Percentiles rank a stretch among this genome's conserved stretches.
Evolutionary conservation across 2,329 filamentous ascomycete genomes (phyloP).

Genomic region (Fusarium sp.): DNA sequence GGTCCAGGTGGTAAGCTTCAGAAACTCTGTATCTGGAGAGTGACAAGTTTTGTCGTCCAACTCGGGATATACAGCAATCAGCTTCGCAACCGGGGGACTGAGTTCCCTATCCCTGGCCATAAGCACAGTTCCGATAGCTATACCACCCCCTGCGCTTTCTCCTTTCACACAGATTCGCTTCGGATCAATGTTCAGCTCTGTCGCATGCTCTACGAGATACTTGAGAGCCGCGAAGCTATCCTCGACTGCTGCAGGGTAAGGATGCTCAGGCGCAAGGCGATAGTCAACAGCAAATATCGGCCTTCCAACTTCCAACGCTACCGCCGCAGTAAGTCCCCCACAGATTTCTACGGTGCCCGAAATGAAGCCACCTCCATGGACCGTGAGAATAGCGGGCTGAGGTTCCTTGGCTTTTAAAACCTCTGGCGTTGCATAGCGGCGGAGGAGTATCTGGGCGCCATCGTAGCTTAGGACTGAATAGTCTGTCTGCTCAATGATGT

Average conservation of each 20-base stretch:
- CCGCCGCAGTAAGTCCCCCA: conserved; percentile 8
- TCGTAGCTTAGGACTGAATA: conserved; percentile 36
- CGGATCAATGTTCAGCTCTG: conserved; percentile 34
- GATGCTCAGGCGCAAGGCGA: conserved; percentile 42
- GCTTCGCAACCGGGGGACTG: conserved; percentile 28
- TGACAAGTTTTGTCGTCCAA: conserved; percentile 35
- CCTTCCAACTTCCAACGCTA: conserved; percentile 12
- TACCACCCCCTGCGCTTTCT: conserved; percentile 34
- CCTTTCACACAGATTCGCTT: conserved; percentile 36
- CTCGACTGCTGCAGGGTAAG: conserved; percentile 24
- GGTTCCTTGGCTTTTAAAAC: conserved; percentile 18
- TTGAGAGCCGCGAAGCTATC: conserved; percentile 39
- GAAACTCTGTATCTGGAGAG: conserved; percentile 9
- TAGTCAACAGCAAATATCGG: conserved; percentile 42
- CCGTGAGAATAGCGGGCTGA: conserved; percentile 26
- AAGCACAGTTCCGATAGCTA: conserved; percentile 30
- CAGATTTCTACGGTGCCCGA: conserved; percentile 18
- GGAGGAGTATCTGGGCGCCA: conserved; percentile 25
- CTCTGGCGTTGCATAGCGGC: conserved; percentile 25
- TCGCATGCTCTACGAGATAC: conserved; percentile 31
- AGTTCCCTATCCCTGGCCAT: conserved; percentile 36
- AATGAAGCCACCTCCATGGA: conserved; percentile 41
- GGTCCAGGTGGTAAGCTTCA: conserved; percentile 30
- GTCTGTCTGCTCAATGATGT: conserved; percentile 23
- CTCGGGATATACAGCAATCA: conserved; percentile 39